phyloP scores from a whole-genome alignment of 139 green algal genomes.

The Marvania coccoides region DNA sequence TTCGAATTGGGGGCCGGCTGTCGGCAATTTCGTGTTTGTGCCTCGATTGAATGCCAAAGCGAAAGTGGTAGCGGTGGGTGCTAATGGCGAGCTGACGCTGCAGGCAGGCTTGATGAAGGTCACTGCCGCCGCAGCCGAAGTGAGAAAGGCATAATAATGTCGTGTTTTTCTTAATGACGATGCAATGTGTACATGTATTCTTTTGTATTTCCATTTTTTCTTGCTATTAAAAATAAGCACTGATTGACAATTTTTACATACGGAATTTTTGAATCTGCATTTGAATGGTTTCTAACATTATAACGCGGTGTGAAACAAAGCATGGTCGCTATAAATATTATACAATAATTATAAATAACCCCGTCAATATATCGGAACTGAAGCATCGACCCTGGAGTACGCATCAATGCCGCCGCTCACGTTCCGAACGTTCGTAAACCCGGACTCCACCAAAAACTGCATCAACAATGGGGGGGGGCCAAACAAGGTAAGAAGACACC shows the following conservation, averaged over 20 bases:
- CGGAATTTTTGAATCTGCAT: no score
- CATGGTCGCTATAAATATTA: no score
- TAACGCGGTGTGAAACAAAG: no score
- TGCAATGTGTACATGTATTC: neutral
- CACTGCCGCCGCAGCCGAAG: constrained; percentile 7
- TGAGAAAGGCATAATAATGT: constrained; percentile 5
- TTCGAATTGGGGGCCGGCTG: constrained; percentile 12
- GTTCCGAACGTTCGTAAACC: constrained; percentile 63
- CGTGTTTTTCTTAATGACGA: constrained; percentile 3
- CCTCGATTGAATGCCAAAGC: constrained; percentile 6
- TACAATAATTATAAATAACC: neutral
- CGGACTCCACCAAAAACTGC: constrained; percentile 38
- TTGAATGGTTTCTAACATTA: no score
- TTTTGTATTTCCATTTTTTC: neutral
- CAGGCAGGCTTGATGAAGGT: constrained; percentile 19
- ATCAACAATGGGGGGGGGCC: no score
- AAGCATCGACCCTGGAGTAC: constrained; percentile 47
- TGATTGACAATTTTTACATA: no score
- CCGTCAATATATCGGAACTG: constrained; percentile 44
- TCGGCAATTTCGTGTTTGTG: constrained; percentile 28
- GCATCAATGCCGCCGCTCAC: constrained; percentile 65
- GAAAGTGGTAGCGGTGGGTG: constrained; percentile 14
- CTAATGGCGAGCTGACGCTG: constrained; percentile 8
- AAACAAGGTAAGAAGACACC: no score
- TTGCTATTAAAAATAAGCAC: no score